Evolutionary conservation across 768 basidiomycete species (phyloP), one percentile per base, ranked within the genome.

Genomic region (Chalciporus chontae): DNA sequence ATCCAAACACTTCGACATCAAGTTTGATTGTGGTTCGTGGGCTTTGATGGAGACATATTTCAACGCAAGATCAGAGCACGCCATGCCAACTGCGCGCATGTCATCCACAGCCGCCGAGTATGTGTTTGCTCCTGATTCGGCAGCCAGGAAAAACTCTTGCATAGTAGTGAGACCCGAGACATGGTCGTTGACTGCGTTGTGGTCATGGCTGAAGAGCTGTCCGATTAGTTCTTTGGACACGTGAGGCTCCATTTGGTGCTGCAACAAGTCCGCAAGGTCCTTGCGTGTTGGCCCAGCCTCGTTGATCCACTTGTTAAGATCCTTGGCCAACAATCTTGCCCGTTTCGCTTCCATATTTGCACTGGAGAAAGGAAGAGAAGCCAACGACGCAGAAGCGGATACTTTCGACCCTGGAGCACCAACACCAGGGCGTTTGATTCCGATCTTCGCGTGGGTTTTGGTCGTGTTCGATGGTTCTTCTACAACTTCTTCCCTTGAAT

Each of bases 1-100:
- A 53, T 98, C 95, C 58, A 99, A 68, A 61, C 93, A 94, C 66
- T 89, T 90, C 43, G 88, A 82, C 3, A 86, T 77, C 19, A 96
- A 73, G 62, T 92, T 95, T 7, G 94, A 89, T 60, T 94, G 93
- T 36, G 93, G 86, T 66, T 94, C 89, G 54, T 95, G 87, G 19
- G 85, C 78, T 58, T 90, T 89, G 61, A 97, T 81, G 2, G 94
- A 95, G 24, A 86, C 80, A 58, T 98, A 99, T 75, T 98, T 98
- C 63, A 98, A 72, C 2, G 88, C 82, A 29, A 98, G 75, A 67
- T 99, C 96, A 40, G 91, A 83, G 62, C 93, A 97, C 23, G 91
- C 88, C 39, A 95, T 61, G 50, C 90, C 84, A 18, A 87, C 70
- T 32, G 76, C 77, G 62, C 79, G 80, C 17, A 84, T 65, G 43